Conservation (phyloP, 179 eudicot species). For the Carnegiea gigantea region DNA sequence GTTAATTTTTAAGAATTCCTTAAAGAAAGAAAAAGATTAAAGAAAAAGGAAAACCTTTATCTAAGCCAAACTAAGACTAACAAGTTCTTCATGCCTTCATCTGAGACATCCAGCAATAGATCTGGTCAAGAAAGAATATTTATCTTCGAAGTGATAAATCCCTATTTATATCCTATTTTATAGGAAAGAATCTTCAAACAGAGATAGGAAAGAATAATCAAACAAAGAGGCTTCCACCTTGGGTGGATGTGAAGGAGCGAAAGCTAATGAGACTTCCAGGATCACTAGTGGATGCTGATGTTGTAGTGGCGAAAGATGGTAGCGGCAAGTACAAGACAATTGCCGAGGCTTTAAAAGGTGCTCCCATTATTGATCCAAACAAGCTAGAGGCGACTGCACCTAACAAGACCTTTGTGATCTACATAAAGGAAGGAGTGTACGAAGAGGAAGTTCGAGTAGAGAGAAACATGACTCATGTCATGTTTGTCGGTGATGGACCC, state of each 20-base stretch:
- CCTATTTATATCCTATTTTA: background rate
- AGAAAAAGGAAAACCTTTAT: too few relatives aligned
- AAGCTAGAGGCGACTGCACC: background rate
- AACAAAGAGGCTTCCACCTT: conserved; percentile 9
- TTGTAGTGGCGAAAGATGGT: conserved; percentile 59
- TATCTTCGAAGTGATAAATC: too few relatives aligned
- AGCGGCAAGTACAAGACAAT: conserved; percentile 55
- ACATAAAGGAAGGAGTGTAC: conserved; percentile 30
- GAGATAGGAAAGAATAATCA: background rate
- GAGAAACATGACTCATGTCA: conserved; percentile 14
- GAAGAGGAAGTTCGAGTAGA: conserved; percentile 23
- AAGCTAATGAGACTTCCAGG: conserved; percentile 22
- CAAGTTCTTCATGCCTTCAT: too few relatives aligned
- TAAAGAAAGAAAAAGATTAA: too few relatives aligned
- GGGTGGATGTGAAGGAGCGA: conserved; percentile 18
- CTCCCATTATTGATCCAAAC: conserved; percentile 15
- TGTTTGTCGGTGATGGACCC: conserved; percentile 33
- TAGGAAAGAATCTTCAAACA: background rate
- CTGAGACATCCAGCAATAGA: too few relatives aligned
- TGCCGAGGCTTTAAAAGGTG: conserved; percentile 36
- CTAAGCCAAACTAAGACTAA: too few relatives aligned
- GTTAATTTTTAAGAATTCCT: too few relatives aligned
- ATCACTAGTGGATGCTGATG: conserved; percentile 32
- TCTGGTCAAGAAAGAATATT: too few relatives aligned
- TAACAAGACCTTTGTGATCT: conserved; percentile 24